Conservation (phyloP, 1,284 basidiomycete genomes). For the Porogramme epimiltina region DNA sequence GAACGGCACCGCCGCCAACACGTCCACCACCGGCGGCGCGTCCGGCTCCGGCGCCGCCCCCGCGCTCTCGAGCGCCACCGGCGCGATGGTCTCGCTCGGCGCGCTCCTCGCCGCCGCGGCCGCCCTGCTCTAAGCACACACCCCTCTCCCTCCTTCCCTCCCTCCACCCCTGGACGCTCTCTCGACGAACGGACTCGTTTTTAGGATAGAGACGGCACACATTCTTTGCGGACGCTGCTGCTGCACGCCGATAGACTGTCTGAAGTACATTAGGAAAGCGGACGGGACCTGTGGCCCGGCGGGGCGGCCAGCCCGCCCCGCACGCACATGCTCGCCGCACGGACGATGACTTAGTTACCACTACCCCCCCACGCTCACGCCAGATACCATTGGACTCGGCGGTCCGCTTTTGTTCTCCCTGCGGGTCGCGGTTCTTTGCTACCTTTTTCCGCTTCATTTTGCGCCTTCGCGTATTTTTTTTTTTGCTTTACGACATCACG, state of each 20-base stretch:
- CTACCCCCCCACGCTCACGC: neutral
- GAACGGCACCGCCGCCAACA: slow-evolving; percentile 34
- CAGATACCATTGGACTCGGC: slow-evolving; percentile 12
- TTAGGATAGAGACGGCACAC: neutral
- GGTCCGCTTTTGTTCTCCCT: slow-evolving; percentile 4
- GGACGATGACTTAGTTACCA: neutral
- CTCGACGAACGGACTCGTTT: neutral
- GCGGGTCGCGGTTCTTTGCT: too few relatives aligned
- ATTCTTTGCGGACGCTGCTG: neutral
- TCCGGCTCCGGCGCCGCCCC: slow-evolving; percentile 9
- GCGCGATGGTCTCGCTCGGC: slow-evolving; percentile 16
- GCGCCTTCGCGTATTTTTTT: too few relatives aligned
- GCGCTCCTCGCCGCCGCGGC: slow-evolving; percentile 18
- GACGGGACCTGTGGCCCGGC: neutral
- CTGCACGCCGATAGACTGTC: neutral
- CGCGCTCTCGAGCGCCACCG: neutral
- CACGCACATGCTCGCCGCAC: neutral
- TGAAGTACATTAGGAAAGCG: neutral
- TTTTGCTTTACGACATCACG: slow-evolving; percentile 14
- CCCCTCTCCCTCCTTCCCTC: neutral
- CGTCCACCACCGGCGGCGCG: slow-evolving; percentile 2
- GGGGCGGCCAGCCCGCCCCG: slow-evolving; percentile 3
- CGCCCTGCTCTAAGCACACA: slow-evolving; percentile 16
- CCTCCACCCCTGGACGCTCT: too few relatives aligned
- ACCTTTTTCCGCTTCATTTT: neutral